A percentile compares a stretch with the other conserved stretches of the same genome.
Conservation (phyloP, 768 basidiomycete species). For the Mycena filopes region DNA sequence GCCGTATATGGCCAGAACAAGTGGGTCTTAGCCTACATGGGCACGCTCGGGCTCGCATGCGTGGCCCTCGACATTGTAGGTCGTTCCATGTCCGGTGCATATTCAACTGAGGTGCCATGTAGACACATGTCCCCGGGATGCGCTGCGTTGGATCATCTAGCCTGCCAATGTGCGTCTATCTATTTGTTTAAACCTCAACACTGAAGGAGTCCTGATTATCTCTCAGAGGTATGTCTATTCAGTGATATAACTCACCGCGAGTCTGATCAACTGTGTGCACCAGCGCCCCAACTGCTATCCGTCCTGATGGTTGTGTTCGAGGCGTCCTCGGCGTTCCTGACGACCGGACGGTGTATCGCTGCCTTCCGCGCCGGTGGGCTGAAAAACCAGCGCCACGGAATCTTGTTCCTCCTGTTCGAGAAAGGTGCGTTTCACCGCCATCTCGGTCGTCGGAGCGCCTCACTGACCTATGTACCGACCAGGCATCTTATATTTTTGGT, state of each 20-base stretch:
- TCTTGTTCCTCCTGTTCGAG: conserved; percentile 40
- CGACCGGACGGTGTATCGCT: conserved; percentile 36
- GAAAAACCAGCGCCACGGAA: conserved; percentile 27
- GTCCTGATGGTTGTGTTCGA: conserved; percentile 44
- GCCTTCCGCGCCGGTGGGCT: conserved; percentile 33
- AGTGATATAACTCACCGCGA: too few relatives aligned
- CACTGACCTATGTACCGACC: not conserved
- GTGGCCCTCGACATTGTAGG: conserved; percentile 40
- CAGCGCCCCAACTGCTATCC: conserved; percentile 40
- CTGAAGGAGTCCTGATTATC: not conserved
- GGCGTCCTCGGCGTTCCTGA: conserved; percentile 38
- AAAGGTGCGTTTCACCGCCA: conserved; percentile 39
- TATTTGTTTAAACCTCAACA: not conserved
- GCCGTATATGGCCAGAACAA: conserved; percentile 39
- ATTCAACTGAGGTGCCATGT: not conserved
- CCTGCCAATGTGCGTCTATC: conserved; percentile 30
- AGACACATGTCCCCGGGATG: conserved; percentile 39
- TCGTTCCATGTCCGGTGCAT: not conserved
- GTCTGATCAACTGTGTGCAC: not conserved
- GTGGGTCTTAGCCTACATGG: conserved; percentile 37
- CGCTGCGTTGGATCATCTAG: conserved; percentile 39
- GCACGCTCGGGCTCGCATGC: conserved; percentile 35
- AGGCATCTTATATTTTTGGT: conserved; percentile 42
- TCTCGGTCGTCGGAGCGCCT: too few relatives aligned
- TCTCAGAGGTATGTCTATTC: not conserved